These are phyloP conservation scores for Fusarium armeniacum DNA, from an alignment of 2,329 filamentous ascomycete genomes.

Conservation along the genomic window DNA sequence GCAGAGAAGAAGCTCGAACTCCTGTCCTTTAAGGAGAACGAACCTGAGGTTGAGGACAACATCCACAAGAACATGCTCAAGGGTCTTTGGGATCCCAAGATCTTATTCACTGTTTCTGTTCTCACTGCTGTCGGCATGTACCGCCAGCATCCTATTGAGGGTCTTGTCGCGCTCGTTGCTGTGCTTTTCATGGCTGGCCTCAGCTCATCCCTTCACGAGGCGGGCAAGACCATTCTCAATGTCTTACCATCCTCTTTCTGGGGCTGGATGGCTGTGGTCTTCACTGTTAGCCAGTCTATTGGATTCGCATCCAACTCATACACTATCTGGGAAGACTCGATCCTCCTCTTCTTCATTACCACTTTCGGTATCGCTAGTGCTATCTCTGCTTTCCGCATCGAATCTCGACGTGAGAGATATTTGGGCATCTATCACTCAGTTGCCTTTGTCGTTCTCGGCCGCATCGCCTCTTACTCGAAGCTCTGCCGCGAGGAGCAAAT, in stretches of 20 bases:
- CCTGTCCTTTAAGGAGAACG: conserved; percentile 54
- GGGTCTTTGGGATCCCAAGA: conserved; percentile 55
- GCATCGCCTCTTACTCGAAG: conserved; percentile 87
- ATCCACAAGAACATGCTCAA: conserved; percentile 54
- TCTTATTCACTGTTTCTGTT: conserved; percentile 52
- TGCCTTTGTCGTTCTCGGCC: conserved; percentile 82
- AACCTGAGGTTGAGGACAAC: conserved; percentile 58
- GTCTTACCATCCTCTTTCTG: conserved; percentile 82
- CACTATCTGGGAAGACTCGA: conserved; percentile 98
- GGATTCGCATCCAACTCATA: conserved; percentile 98
- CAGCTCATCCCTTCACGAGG: conserved; percentile 58
- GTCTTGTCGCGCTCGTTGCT: conserved; percentile 58
- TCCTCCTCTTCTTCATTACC: conserved; percentile 89
- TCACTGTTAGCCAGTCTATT: conserved; percentile 88
- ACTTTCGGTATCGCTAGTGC: conserved; percentile 87
- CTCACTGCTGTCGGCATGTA: conserved; percentile 52
- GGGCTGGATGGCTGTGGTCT: conserved; percentile 87
- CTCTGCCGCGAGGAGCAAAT: conserved; percentile 98
- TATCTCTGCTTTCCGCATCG: conserved; percentile 80
- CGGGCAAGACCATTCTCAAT: conserved; percentile 62
- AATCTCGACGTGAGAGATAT: conserved; percentile 75
- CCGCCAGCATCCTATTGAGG: conserved; percentile 53
- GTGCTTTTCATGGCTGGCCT: conserved; percentile 59
- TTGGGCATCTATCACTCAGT: conserved; percentile 88
- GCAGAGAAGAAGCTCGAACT: conserved; percentile 71